A percentile compares a stretch with the other conserved stretches of the same genome.
phyloP scores from a whole-genome alignment of 129 eudicot species.

The Dittrichia graveolens region DNA sequence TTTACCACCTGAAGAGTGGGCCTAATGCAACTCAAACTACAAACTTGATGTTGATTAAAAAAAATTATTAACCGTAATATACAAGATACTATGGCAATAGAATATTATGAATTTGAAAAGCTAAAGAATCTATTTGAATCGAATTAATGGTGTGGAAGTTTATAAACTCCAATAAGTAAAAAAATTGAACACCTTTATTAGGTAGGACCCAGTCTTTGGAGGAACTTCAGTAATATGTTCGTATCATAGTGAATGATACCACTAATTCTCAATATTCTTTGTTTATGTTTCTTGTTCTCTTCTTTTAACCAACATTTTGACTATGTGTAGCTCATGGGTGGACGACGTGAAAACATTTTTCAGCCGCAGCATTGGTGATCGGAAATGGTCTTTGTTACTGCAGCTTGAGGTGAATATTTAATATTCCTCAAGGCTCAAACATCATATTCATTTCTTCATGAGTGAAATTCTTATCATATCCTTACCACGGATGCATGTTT shows the following conservation, averaged over 20 bases:
- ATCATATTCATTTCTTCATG: background rate
- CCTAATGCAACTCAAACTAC: background rate
- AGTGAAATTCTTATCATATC: constrained; percentile 2
- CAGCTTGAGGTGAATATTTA: constrained; percentile 65
- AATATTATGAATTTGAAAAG: constrained; percentile 5
- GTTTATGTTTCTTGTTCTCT: constrained; percentile 1
- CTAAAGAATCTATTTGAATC: constrained; percentile 2
- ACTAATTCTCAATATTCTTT: background rate
- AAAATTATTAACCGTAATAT: background rate
- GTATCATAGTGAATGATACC: constrained; percentile 3
- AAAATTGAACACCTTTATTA: background rate
- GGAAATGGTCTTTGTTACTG: constrained; percentile 60
- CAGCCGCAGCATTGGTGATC: constrained; percentile 37
- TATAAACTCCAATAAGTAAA: background rate
- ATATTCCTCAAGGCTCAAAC: background rate
- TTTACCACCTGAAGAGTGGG: constrained; percentile 11
- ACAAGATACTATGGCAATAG: background rate
- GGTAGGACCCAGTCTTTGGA: background rate
- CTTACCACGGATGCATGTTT: no score
- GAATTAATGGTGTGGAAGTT: background rate
- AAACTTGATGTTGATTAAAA: background rate
- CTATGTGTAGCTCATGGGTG: constrained; percentile 67
- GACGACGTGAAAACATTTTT: constrained; percentile 63
- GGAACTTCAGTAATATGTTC: no score
- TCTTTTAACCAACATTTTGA: constrained; percentile 14